These are phyloP conservation scores for Amanita pallidorosea DNA, from an alignment of 768 basidiomycete species.

Conservation along the genomic window DNA sequence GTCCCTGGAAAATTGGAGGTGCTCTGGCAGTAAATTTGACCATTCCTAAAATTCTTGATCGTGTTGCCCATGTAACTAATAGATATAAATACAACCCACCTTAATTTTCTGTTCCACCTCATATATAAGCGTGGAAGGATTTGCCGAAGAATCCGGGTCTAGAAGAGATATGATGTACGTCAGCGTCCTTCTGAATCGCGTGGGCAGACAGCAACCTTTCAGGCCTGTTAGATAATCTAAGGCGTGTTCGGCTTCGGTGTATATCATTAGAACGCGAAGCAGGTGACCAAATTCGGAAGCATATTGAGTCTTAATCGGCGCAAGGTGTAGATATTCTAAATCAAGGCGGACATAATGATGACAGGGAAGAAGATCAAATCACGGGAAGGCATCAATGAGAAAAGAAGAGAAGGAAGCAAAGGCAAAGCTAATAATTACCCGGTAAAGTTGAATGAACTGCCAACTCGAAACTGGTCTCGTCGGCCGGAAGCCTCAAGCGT, in stretches of 20 bases:
- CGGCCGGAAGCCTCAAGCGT: constrained; percentile 61
- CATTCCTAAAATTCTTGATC: constrained; percentile 35
- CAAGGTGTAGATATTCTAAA: constrained; percentile 60
- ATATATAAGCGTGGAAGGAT: neutral
- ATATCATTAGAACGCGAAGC: constrained; percentile 57
- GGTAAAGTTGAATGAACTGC: constrained; percentile 46
- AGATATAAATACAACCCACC: constrained; percentile 1
- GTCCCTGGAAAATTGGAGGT: constrained; percentile 61
- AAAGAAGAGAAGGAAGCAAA: constrained; percentile 3
- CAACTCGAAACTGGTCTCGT: constrained; percentile 75
- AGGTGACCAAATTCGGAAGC: constrained; percentile 72
- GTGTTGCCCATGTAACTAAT: neutral
- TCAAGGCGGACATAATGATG: constrained; percentile 8
- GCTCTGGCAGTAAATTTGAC: constrained; percentile 55
- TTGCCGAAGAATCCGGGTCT: constrained; percentile 1
- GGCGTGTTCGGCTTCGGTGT: constrained; percentile 46
- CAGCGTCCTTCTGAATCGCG: neutral
- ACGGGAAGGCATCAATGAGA: constrained; percentile 3
- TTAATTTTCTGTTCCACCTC: constrained; percentile 1
- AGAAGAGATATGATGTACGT: neutral
- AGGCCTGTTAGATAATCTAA: constrained; percentile 42
- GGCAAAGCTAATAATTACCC: constrained; percentile 23
- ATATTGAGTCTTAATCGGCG: constrained; percentile 46
- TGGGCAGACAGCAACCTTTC: constrained; percentile 12
- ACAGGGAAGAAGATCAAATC: constrained; percentile 2